Evolutionary conservation across 139 green algal genomes (phyloP).

Genomic region (Auxenochlorella pyrenoidosa): DNA sequence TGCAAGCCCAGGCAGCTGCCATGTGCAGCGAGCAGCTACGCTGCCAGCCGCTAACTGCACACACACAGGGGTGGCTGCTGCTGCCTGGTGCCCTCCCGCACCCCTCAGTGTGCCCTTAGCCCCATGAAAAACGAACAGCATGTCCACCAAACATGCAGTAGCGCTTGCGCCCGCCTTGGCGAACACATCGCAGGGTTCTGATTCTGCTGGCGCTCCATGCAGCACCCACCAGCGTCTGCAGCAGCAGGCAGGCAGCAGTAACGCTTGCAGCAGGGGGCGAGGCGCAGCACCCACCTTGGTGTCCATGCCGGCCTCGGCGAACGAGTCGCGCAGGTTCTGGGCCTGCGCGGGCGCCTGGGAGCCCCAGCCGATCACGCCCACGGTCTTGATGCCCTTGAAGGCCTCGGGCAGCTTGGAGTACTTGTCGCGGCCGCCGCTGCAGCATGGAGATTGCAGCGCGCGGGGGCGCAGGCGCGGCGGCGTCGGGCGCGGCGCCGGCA

Average conservation of each 20-base stretch:
- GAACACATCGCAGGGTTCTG: too few species aligned
- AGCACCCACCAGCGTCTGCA: not conserved
- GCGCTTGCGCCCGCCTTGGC: too few species aligned
- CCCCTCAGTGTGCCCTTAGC: too few species aligned
- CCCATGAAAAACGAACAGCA: too few species aligned
- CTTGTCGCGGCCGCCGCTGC: slow-evolving; percentile 92
- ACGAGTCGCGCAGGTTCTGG: slow-evolving; percentile 96
- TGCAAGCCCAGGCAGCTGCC: not conserved
- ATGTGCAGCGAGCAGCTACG: not conserved
- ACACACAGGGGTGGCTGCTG: not conserved
- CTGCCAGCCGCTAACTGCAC: too few species aligned
- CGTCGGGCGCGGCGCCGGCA: not conserved
- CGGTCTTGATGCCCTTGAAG: slow-evolving; percentile 86
- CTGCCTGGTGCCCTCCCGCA: not conserved
- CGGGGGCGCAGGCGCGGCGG: too few species aligned
- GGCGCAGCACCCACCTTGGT: slow-evolving; percentile 68
- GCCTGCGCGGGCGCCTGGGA: slow-evolving; percentile 95
- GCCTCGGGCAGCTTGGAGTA: slow-evolving; percentile 87
- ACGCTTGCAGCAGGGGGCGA: too few species aligned
- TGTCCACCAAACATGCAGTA: too few species aligned
- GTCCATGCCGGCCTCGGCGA: slow-evolving; percentile 89
- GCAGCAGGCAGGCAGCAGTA: not conserved
- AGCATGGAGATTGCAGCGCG: not conserved
- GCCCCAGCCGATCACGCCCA: slow-evolving; percentile 98
- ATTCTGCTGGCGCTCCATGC: too few species aligned